These are phyloP conservation scores for Notholithocarpus densiflorus DNA, from an alignment of 306 rosid genomes.

Conservation along the genomic window DNA sequence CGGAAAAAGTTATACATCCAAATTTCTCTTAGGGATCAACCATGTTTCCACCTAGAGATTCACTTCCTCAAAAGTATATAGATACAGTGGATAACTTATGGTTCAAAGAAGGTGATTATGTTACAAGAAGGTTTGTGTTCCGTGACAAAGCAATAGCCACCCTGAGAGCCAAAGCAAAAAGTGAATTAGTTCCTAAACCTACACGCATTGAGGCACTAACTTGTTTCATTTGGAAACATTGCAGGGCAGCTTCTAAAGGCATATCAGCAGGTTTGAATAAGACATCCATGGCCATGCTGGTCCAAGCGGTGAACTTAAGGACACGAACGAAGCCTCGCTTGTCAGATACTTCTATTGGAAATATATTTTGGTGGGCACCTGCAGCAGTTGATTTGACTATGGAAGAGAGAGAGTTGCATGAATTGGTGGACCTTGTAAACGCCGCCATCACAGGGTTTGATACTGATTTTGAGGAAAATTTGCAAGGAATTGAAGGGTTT, in stretches of 20 bases:
- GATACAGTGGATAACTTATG: slow-evolving; percentile 8
- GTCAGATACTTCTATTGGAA: no score
- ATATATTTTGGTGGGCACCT: neutral
- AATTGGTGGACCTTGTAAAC: neutral
- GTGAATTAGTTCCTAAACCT: slow-evolving; percentile 23
- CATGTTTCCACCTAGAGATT: slow-evolving; percentile 35
- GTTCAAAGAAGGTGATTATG: slow-evolving; percentile 26
- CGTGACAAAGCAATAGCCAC: slow-evolving; percentile 16
- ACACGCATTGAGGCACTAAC: slow-evolving; percentile 37
- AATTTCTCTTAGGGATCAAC: slow-evolving; percentile 26
- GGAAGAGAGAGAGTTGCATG: neutral
- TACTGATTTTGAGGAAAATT: neutral
- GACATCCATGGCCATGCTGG: neutral
- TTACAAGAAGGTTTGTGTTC: slow-evolving; percentile 43
- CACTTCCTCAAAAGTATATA: slow-evolving; percentile 11
- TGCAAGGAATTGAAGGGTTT: slow-evolving; percentile 33
- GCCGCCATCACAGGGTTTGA: neutral
- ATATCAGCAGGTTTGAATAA: neutral
- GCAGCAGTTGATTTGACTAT: neutral
- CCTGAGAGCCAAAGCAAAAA: slow-evolving; percentile 22
- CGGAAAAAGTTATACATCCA: slow-evolving; percentile 17
- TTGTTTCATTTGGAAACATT: slow-evolving; percentile 43
- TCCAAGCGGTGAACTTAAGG: slow-evolving; percentile 43
- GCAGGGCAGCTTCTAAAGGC: slow-evolving; percentile 29
- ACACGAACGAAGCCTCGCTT: slow-evolving; percentile 8